These are phyloP conservation scores for Boletus rex-veris DNA, from an alignment of 768 basidiomycete genomes.

Conservation along the genomic window DNA sequence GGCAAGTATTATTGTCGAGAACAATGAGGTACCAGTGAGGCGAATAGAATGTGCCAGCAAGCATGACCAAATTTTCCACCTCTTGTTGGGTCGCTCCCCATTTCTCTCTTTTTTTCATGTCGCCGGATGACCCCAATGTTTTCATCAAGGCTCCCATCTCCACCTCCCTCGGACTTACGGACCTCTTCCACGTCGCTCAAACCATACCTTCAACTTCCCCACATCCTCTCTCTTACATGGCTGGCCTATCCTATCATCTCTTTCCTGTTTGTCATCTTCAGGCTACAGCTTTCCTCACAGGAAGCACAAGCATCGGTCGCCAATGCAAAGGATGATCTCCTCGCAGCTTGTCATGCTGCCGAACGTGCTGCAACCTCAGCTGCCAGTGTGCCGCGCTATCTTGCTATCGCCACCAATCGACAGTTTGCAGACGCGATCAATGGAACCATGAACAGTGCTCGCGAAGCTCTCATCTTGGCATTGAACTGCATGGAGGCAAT, in stretches of 20 bases:
- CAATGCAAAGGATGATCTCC: slow-evolving; percentile 69
- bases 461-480: slow-evolving; percentile 65
- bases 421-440: slow-evolving; percentile 79
- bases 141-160: slow-evolving; percentile 32
- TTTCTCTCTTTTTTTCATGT: slow-evolving; percentile 22
- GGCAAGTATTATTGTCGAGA: too few relatives aligned
- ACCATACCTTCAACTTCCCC: slow-evolving; percentile 80
- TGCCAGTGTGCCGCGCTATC: slow-evolving; percentile 80
- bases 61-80: slow-evolving; percentile 3
- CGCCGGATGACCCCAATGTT: slow-evolving; percentile 40
- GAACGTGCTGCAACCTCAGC: slow-evolving; percentile 78
- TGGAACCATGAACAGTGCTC: slow-evolving; percentile 71
- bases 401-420: slow-evolving; percentile 81
- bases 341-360: slow-evolving; percentile 82
- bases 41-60: slow-evolving; percentile 24
- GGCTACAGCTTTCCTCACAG: slow-evolving; percentile 69
- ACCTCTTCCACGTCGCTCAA: slow-evolving; percentile 46
- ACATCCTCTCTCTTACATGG: slow-evolving; percentile 85
- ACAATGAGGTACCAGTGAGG: slow-evolving; percentile 13
- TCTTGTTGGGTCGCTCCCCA: slow-evolving; percentile 13
- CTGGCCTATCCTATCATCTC: slow-evolving; percentile 90
- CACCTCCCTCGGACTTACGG: slow-evolving; percentile 42
- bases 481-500: slow-evolving; percentile 84
- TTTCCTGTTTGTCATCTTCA: slow-evolving; percentile 82
- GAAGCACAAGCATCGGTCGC: slow-evolving; percentile 65